Base-by-base conservation (phyloP, 805 yeast species). In the Nakazawaea wyomingensis region DNA sequence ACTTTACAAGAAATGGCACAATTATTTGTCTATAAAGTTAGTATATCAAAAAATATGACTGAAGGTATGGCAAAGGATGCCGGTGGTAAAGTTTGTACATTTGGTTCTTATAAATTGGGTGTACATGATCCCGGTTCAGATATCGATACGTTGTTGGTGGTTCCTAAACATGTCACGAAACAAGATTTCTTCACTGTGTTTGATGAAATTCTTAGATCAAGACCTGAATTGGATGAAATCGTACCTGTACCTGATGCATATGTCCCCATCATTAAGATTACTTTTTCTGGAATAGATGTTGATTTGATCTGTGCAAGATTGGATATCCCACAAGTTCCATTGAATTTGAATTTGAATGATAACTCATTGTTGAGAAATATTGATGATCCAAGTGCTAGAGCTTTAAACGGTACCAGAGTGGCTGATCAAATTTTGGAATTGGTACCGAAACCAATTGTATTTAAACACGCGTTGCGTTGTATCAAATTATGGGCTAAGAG, bases 101-200 rank as follows among this genome's bases (percentile, higher is more conserved):
- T 76, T 66, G 99, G 99, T 1, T 89, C 97, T 1, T 93, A 90
- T 56, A 72, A 96, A 49, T 66, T 93, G 34, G 99, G 99, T 4
- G 99, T 93, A 11, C 88, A 90, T 65, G 98, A 98, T 0, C 98
- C 98, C 0, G 98, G 99, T 1, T 85, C 96, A 0, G 99, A 93
- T 82, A 91, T 93, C 48, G 99, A 93, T 69, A 86, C 98, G 0
- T 67, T 93, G 36, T 86, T 93, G n/a, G 97, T 91, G 21, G 97
- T 87, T 14, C 99, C 99, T 1, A 93, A 91, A 54, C 98, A 93
- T 61, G 96, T 93, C 11, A 72, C 85, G 1, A 74, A 96, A 50
- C 93, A 85, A 20, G 93, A 90, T 61, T 93, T 91, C 59, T 93
- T 93, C 58, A 77, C 74, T 1, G 89, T 86, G 0, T 89, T 93